A percentile compares a stretch with the other conserved stretches of the same genome.
phyloP scores from a whole-genome alignment of 140 eudicot species.

The Erigeron philadelphicus region DNA sequence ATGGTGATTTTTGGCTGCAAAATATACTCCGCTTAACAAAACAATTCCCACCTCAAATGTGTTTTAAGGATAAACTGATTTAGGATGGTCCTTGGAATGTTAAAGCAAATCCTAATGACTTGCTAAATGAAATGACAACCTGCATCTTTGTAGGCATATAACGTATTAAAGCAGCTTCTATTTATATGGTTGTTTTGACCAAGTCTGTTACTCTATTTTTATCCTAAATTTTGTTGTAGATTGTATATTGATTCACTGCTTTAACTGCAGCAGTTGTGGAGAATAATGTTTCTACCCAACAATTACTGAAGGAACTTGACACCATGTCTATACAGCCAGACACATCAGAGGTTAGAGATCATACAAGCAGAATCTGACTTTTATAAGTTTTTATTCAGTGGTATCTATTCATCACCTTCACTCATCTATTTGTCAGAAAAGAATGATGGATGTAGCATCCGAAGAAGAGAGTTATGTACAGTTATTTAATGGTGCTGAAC shows the following conservation, averaged over 20 bases:
- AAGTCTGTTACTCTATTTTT: not conserved
- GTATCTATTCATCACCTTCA: not conserved
- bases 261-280: constrained; percentile 13
- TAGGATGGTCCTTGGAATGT: not conserved
- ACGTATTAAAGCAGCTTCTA: not conserved
- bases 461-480: constrained; percentile 24
- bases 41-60: not conserved
- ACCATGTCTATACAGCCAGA: constrained; percentile 19
- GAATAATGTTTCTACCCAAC: constrained; percentile 6
- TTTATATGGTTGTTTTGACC: not conserved
- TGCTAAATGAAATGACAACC: not conserved
- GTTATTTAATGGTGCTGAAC: constrained; percentile 12
- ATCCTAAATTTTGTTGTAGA: constrained; percentile 1
- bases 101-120: not conserved
- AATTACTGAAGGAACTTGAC: constrained; percentile 13
- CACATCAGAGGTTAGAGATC: constrained; percentile 18
- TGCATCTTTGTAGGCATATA: not conserved
- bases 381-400: not conserved
- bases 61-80: not conserved
- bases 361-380: not conserved
- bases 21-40: no score
- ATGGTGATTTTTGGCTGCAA: no score
- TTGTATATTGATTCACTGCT: constrained; percentile 14
- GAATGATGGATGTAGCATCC: constrained; percentile 17
- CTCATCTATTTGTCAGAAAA: constrained; percentile 5